A percentile compares a stretch with the other conserved stretches of the same genome.
Evolutionary conservation across 1,284 basidiomycete species (phyloP).

Genomic region (Moniliella sp.): DNA sequence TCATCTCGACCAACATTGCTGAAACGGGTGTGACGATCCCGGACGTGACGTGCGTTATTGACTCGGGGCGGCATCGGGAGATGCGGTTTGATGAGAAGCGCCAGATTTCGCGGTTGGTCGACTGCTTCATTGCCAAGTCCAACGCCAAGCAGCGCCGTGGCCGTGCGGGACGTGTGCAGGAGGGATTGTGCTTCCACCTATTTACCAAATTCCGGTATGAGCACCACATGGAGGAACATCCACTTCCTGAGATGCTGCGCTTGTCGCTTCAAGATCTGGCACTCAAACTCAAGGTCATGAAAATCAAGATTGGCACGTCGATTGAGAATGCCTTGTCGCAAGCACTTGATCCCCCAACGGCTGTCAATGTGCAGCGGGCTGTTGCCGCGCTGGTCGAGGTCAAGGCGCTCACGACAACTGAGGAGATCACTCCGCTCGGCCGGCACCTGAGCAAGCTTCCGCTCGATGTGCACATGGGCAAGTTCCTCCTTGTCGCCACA

Average conservation of each 20-base stretch:
- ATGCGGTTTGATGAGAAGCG: conserved; percentile 75
- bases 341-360: conserved; percentile 70
- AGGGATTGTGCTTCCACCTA: conserved; percentile 79
- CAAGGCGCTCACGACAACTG: conserved; percentile 57
- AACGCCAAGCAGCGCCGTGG: conserved; percentile 82
- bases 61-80: conserved; percentile 61
- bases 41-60: conserved; percentile 91
- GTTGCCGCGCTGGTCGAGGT: conserved; percentile 77
- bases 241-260: conserved; percentile 83
- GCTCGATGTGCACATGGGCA: conserved; percentile 84
- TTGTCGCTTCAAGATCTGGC: conserved; percentile 82
- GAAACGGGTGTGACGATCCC: conserved; percentile 94
- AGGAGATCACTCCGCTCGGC: conserved; percentile 90
- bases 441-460: conserved; percentile 73
- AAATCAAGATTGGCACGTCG: conserved; percentile 53
- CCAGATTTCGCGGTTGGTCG: conserved; percentile 73
- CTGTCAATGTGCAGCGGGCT: conserved; percentile 74
- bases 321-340: conserved; percentile 73
- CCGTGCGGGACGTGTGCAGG: conserved; percentile 70
- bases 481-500: conserved; percentile 69
- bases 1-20: conserved; percentile 52
- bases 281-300: conserved; percentile 88
- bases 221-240: conserved; percentile 66
- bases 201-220: conserved; percentile 78
- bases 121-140: conserved; percentile 75